Base-by-base conservation (phyloP, 1,139 yeast genomes). In the Hyphopichia wangnamkhiaoensis region DNA sequence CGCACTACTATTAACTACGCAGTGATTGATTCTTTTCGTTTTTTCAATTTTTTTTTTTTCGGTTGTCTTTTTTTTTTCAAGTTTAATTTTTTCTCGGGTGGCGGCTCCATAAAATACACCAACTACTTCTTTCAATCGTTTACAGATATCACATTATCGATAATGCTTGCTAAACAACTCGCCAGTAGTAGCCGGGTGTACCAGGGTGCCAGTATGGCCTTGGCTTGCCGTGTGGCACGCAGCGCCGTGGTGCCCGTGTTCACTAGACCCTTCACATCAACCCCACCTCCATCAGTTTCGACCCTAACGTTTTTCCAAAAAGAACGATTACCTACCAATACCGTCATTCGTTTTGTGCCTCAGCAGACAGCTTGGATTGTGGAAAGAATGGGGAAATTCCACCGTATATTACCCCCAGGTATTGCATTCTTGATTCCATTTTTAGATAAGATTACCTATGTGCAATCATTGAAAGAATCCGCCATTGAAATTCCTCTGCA, bases 341-440 rank as follows among this genome's bases (percentile, higher is more conserved):
- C 95, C 2, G 61, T 86, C 1, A 60, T 87, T 33, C 68, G 84
- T 50, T 88, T 88, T 59, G 95, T 88, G 4, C 96, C 96, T 2
- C 95, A 88, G 58, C 95, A 87, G 61, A 84, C 88, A 12, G 95
- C 95, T 3, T 88, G 94, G 91, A 80, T 88, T 16, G 95, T 88
- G 20, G 96, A 88, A 62, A 72, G 96, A 47, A 88, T 88, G 95
- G 96, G 96, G 24, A 84, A 84, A 58, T 88, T 85, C 66, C 76
- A 82, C 58, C 67, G 84, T 43, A 82, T 86, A 27, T 71, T 88
- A 44, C 77, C 80, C 30, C 95, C 95, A 0, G 96, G 95, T 14
- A 67, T 86, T 37, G 90, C 94, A 2, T 59, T 88, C 30, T 65
- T 88, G 52, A 49, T 84, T 7, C 95, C 95, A 3, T 63, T 87